Conservation (phyloP, 2,329 filamentous ascomycete species). For the Paraconiothyrium sp. region DNA sequence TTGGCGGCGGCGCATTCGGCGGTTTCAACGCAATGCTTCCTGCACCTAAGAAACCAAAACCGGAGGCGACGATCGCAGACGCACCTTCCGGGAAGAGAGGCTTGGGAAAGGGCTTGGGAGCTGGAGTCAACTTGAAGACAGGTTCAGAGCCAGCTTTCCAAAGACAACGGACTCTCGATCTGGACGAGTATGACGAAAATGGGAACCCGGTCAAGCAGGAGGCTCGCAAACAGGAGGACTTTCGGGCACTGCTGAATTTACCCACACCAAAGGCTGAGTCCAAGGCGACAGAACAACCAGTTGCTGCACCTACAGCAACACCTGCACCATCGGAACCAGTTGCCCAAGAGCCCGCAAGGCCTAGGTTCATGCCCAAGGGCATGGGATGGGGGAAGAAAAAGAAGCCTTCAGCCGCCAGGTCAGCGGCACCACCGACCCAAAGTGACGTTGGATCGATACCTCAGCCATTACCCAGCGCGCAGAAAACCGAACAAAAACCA, state of each 20-base stretch:
- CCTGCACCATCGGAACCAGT: conserved; percentile 56
- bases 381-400: conserved; percentile 77
- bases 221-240: conserved; percentile 42
- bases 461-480: conserved; percentile 20
- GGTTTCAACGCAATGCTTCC: conserved; percentile 89
- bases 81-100: conserved; percentile 43
- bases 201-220: conserved; percentile 42
- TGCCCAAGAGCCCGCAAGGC: conserved; percentile 77
- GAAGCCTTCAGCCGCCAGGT: conserved; percentile 25
- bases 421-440: conserved; percentile 15
- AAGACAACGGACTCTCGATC: conserved; percentile 61
- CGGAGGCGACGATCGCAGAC: conserved; percentile 33
- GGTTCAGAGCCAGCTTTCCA: conserved; percentile 84
- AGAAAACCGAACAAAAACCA: conserved; percentile 32
- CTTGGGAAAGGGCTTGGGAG: conserved; percentile 54
- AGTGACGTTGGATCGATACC: conserved; percentile 16
- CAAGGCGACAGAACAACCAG: conserved; percentile 40
- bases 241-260: conserved; percentile 47
- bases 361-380: conserved; percentile 87
- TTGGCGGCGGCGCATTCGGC: conserved; percentile 72
- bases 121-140: conserved; percentile 80
- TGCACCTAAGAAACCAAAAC: conserved; percentile 72
- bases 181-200: conserved; percentile 48
- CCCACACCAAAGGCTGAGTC: conserved; percentile 38
- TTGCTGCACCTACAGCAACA: neutral